Percentiles rank a stretch among this genome's conserved stretches.
Conservation (phyloP, 805 yeast genomes). For the Maudiozyma saulgeensis region DNA sequence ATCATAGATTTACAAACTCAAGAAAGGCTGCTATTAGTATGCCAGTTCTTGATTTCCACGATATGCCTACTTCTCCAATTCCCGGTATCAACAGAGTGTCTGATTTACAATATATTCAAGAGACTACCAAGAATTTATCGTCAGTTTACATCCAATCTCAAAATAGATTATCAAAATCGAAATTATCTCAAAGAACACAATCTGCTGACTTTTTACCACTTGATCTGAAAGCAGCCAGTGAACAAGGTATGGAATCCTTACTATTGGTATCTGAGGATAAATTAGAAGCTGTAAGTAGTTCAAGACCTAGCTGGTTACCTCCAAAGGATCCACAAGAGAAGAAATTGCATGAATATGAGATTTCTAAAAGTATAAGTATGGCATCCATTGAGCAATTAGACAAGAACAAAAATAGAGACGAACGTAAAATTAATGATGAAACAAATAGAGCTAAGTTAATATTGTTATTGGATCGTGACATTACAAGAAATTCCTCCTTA, state of each 20-base stretch:
- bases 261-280: conserved; percentile 54
- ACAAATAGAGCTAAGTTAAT: conserved; percentile 22
- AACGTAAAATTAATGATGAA: conserved; percentile 17
- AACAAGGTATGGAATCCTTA: conserved; percentile 46
- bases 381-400: conserved; percentile 29
- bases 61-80: conserved; percentile 41
- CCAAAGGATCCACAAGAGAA: conserved; percentile 50
- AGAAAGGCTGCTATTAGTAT: conserved; percentile 17
- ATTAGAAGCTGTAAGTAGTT: conserved; percentile 41
- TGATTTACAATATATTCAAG: conserved; percentile 26
- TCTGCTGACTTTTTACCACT: conserved; percentile 32
- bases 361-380: conserved; percentile 32
- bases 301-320: conserved; percentile 66
- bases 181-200: conserved; percentile 30
- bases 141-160: conserved; percentile 34
- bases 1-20: background rate
- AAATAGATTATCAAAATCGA: conserved; percentile 28
- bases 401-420: conserved; percentile 21
- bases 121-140: conserved; percentile 33
- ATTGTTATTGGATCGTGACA: conserved; percentile 22
- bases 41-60: conserved; percentile 19
- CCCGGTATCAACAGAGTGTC: conserved; percentile 33
- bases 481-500: conserved; percentile 26
- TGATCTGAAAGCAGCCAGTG: conserved; percentile 30
- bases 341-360: conserved; percentile 46